Percentiles rank a stretch among this genome's conserved stretches.
Conservation (phyloP, 2,329 filamentous ascomycete species). For the Catunica adiposa region DNA sequence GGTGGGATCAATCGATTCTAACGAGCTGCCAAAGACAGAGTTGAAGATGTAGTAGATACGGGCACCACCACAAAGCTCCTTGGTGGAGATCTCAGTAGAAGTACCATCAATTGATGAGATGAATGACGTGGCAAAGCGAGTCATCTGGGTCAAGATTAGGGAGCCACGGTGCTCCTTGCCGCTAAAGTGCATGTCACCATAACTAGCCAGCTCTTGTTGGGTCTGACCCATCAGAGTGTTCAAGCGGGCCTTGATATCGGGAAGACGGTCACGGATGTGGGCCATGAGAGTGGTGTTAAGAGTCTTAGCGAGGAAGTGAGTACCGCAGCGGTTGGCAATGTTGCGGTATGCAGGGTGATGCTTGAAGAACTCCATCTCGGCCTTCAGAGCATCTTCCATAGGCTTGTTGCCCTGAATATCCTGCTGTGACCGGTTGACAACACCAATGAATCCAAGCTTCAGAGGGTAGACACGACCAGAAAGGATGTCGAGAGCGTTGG, state of each 20-base stretch:
- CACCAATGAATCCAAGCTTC: conserved; percentile 93
- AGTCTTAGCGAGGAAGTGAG: conserved; percentile 84
- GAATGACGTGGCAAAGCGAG: conserved; percentile 90
- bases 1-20: conserved; percentile 92
- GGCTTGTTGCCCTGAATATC: conserved; percentile 93
- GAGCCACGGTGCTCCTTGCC: conserved; percentile 94
- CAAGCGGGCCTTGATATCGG: conserved; percentile 92
- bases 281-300: conserved; percentile 90
- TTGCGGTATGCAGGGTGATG: conserved; percentile 95
- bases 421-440: conserved; percentile 94
- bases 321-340: conserved; percentile 85
- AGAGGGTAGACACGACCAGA: conserved; percentile 90
- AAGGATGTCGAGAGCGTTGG: conserved; percentile 94
- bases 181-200: conserved; percentile 93
- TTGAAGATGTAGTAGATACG: conserved; percentile 99
- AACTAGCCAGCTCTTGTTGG: conserved; percentile 93
- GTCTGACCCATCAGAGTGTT: conserved; percentile 99
- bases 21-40: conserved; percentile 89
- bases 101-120: conserved; percentile 98
- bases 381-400: conserved; percentile 77
- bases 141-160: conserved; percentile 93
- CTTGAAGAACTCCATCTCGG: conserved; percentile 88
- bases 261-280: conserved; percentile 86
- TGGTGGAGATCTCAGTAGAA: conserved; percentile 95
- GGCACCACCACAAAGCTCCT: conserved; percentile 87